Percentiles rank a stretch among this genome's conserved stretches.
Conservation (phyloP, 2,329 filamentous ascomycete species). For the Fusarium albidum region DNA sequence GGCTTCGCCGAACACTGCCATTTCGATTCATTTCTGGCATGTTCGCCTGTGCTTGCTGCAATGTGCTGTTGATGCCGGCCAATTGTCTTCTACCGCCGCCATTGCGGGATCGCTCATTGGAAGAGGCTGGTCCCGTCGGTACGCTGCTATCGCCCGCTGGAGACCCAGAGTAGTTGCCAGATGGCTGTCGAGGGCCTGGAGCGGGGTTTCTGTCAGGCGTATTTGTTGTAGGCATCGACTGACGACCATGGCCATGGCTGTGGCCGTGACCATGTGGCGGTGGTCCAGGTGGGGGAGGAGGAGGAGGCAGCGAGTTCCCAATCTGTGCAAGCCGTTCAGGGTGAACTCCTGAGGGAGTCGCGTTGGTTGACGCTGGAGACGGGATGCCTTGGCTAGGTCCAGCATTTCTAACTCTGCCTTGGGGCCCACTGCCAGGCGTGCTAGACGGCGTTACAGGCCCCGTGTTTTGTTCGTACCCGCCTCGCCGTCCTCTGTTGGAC, state of each 20-base stretch:
- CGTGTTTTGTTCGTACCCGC: constrained; percentile 50
- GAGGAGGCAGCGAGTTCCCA: constrained; percentile 42
- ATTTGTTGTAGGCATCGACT: constrained; percentile 42
- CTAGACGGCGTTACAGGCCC: constrained; percentile 43
- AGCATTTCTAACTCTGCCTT: constrained; percentile 55
- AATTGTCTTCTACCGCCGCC: constrained; percentile 61
- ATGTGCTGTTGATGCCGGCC: constrained; percentile 66
- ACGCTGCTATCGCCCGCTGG: constrained; percentile 41
- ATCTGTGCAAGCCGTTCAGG: constrained; percentile 61
- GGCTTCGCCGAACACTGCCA: constrained; percentile 46
- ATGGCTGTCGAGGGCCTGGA: constrained; percentile 36
- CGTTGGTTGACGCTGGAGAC: constrained; percentile 36
- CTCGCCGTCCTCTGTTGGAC: constrained; percentile 56
- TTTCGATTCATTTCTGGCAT: constrained; percentile 48
- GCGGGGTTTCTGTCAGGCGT: constrained; percentile 43
- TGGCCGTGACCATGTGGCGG: constrained; percentile 33
- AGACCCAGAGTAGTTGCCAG: constrained; percentile 33
- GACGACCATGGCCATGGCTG: constrained; percentile 39
- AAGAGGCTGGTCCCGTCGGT: constrained; percentile 48
- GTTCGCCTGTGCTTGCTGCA: constrained; percentile 60
- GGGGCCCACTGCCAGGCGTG: constrained; percentile 38
- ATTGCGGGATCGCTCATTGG: constrained; percentile 46
- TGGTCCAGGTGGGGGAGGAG: constrained; percentile 47
- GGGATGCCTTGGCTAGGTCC: constrained; percentile 35
- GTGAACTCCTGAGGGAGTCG: constrained; percentile 51